A percentile compares a stretch with the other conserved stretches of the same genome.
phyloP scores from a whole-genome alignment of 805 yeast species.

The Hanseniaspora occidentalis region DNA sequence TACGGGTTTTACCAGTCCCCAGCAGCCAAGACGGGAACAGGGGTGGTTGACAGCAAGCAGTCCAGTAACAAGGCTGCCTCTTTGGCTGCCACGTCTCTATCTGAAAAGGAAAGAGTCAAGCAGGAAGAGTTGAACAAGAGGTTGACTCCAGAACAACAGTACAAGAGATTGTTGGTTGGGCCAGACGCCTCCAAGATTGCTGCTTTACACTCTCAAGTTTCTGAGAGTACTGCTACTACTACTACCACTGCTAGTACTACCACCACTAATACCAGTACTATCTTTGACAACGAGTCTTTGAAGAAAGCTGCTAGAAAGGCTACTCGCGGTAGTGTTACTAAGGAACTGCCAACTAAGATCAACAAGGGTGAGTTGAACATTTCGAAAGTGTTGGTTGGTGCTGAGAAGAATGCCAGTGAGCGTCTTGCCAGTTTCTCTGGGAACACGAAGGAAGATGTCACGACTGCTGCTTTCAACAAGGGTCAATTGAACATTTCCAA shows the following conservation, averaged over 20 bases:
- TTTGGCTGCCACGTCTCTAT: constrained; percentile 52
- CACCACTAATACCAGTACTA: constrained; percentile 2
- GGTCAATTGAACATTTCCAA: constrained; percentile 5
- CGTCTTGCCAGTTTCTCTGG: constrained; percentile 8
- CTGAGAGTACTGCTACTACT: not conserved
- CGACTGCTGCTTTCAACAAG: not conserved
- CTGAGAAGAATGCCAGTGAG: constrained; percentile 19
- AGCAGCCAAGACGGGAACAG: constrained; percentile 33
- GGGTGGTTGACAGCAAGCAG: constrained; percentile 41
- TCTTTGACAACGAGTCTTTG: constrained; percentile 7
- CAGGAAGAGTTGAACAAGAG: not conserved
- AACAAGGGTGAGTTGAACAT: constrained; percentile 11
- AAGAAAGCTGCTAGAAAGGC: constrained; percentile 1
- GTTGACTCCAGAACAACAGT: constrained; percentile 26
- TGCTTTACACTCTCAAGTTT: constrained; percentile 5
- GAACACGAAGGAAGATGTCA: not conserved
- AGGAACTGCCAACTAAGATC: not conserved
- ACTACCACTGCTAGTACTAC: constrained; percentile 4
- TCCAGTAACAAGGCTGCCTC: constrained; percentile 72
- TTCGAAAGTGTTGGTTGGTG: constrained; percentile 20
- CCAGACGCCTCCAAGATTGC: constrained; percentile 25
- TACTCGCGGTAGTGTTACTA: not conserved
- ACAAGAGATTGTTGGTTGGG: constrained; percentile 34
- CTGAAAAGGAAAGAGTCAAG: constrained; percentile 27
- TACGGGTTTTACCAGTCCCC: constrained; percentile 52